These are phyloP conservation scores for Lantana camara DNA, from an alignment of 257 asterid species.

Conservation along the genomic window DNA sequence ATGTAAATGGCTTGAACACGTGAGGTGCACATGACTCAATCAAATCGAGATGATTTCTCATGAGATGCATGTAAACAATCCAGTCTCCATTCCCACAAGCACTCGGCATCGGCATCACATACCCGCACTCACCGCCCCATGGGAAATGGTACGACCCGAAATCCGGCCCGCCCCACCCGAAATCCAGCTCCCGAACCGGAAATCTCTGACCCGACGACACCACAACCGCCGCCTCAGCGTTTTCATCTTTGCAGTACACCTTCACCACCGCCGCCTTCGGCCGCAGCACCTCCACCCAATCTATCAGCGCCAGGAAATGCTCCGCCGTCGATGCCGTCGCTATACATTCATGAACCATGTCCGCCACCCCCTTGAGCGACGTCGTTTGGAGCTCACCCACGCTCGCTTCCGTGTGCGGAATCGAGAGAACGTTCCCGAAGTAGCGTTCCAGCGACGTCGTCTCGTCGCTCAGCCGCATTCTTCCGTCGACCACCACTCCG, in stretches of 20 bases:
- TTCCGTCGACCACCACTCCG: slow-evolving; percentile 55
- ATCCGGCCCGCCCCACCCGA: slow-evolving; percentile 59
- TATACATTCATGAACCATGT: slow-evolving; percentile 42
- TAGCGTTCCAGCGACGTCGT: slow-evolving; percentile 36
- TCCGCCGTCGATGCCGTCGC: slow-evolving; percentile 36
- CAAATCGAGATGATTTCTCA: slow-evolving; percentile 42
- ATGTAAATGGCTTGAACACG: slow-evolving; percentile 43
- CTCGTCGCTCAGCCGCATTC: slow-evolving; percentile 32
- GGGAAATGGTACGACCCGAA: slow-evolving; percentile 71
- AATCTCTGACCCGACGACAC: slow-evolving; percentile 64
- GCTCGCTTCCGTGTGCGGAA: slow-evolving; percentile 44
- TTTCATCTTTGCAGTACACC: slow-evolving; percentile 42
- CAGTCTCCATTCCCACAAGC: slow-evolving; percentile 50
- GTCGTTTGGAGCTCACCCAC: slow-evolving; percentile 32
- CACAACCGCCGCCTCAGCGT: slow-evolving; percentile 50
- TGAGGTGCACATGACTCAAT: slow-evolving; percentile 48
- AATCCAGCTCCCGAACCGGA: slow-evolving; percentile 44
- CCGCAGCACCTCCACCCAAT: slow-evolving; percentile 58
- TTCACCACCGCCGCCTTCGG: slow-evolving; percentile 44
- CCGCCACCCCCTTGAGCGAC: slow-evolving; percentile 35
- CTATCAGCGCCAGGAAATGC: slow-evolving; percentile 52
- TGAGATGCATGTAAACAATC: slow-evolving; percentile 63
- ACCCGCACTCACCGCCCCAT: slow-evolving; percentile 69
- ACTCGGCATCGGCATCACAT: slow-evolving; percentile 64
- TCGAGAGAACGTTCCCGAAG: slow-evolving; percentile 64